Base-by-base conservation (phyloP, 768 basidiomycete genomes). In the Hygrophoropsis aurantiaca region DNA sequence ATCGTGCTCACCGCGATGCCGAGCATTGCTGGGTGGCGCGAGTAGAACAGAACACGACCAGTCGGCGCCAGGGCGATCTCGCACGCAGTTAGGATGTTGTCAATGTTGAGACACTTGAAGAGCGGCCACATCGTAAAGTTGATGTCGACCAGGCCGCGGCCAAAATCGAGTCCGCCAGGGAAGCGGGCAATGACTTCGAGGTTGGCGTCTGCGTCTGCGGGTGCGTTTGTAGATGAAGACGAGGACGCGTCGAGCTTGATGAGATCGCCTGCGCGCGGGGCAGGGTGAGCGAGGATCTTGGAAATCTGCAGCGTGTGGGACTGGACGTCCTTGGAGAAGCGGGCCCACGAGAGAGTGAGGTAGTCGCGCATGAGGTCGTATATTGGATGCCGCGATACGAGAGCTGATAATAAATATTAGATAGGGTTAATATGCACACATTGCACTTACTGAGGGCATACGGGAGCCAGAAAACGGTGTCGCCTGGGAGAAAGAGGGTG, bases 91-190 rank as follows among this genome's bases (percentile, higher is more conserved):
- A 98, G 70, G 51, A 98, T 88, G 56, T 95, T 94, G 62, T 97
- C 94, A 46, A 95, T 82, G 57, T 92, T 93, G 50, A 97, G 67
- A 49, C 87, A 87, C 63, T 93, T 88, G 77, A 97, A 97, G 41
- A 98, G 62, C 2, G 94, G 94, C 92, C 93, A 98, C 81, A 97
- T 90, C 32, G 92, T 93, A 61, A 94, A 94, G 67, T 95, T 94
- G 60, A 93, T 90, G 55, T 94, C 91, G 26, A 94, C 89, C 40
- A 95, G 73, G 1, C 93, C 93, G 35, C 85, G 80, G 21, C 93
- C 91, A 58, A 95, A 94, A 66, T 95, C 93, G 37, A 95, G 78
- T 16, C 90, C 90, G n/a, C 93, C 93, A 21, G 90, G 90, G 72
- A 94, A 92, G 40, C 90, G 82, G 19, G 90, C 88, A 32, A 93